Base-by-base conservation (phyloP, 441 rosid species). In the Eutrema salsugineum region DNA sequence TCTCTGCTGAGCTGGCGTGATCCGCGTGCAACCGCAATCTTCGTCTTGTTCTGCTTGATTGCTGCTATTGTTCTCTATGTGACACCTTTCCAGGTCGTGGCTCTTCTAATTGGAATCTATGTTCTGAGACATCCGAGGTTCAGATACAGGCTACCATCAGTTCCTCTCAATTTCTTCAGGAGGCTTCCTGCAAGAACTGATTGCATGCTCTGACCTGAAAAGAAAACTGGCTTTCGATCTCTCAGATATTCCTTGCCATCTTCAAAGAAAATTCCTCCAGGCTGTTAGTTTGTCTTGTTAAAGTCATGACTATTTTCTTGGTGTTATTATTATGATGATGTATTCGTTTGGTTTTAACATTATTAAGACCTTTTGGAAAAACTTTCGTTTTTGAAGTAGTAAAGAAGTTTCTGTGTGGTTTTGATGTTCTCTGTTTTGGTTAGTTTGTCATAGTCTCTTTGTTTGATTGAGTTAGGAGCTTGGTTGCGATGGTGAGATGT, bases 1-100 rank as follows among this genome's bases (percentile, higher is more conserved):
- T 87, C 99, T 24, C 55, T 95, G 60, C 87, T 95, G 24, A 95
- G 97, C 85, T 92, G 99, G 99, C 85, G 99, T 49, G 99, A 95
- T 72, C 99, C 99, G 1, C 87, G 98, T 69, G 99, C 99, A 1
- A 87, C 98, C 0, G 84, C 94, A 0, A 83, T 94, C 12, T 92
- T 94, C 11, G 94, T 90, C 65, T 60, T 92, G 9, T 92, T 94
- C 85, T 94, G 99, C 66, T 72, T 94, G 75, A 53, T 92, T 12
- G 91, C 97, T 19, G 98, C 99, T 6, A 75, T 94, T 5, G 82
- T 92, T 47, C 85, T 94, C 28, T 92, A 92, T 54, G 88, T 94
- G 32, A 91, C 98, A 1, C 99, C 98, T 0, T 94, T 94, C 78
- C 97, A 92, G 77, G 90, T 86, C 16, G 93, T 92, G 68, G 93